Base-by-base conservation (phyloP, 2,329 filamentous ascomycete genomes). In the Clonostachys chloroleuca region DNA sequence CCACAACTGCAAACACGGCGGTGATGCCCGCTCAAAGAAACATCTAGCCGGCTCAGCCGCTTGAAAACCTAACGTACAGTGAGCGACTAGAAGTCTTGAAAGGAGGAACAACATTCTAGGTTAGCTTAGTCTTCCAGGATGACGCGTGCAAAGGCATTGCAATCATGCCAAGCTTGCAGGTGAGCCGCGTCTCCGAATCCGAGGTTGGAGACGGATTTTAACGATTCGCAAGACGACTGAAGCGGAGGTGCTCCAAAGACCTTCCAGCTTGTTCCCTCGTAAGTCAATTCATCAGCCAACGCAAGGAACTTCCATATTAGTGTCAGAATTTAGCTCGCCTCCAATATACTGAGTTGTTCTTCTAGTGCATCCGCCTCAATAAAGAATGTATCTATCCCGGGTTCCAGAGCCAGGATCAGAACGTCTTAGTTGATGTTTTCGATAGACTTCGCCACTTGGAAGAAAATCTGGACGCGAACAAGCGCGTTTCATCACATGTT, bases 221-320 rank as follows among this genome's bases (percentile, higher is more conserved):
- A 30, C 9, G 24, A 10, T 30, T 30, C 4, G 9, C 8, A 30
- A 56, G 54, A 9, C 54, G 54, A 12, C 37, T 56, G 6, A 56
- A 56, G 36, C 45, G 51, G 13, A 53, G 47, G 47, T 56, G 51
- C 44, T 51, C 48, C 10, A 49, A 42, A 36, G 51, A 56, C 12
- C 4, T 54, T 14, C 54, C 54, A 5, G 45, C 48, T 5, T 56
- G 52, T 16, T 53, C 49, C 10, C 37, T 56, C 18, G 54, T 56
- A 18, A 20, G 46, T 46, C 18, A 18, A 18, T 4, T 18, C 18
- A 18, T 18, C 18, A 18, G 18, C 18, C 18, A 18, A 18, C 18
- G 16, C 12, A 13, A 4, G 34, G 6, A 6, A 7, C 12, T 39
- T 39, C 3, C 36, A 39, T n/a, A 18, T 39, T 1, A n/a, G 13